Evolutionary conservation across 169 alveolate species (phyloP), one percentile per base, ranked within the genome.

Genomic region (Cryptosporidium felis): DNA sequence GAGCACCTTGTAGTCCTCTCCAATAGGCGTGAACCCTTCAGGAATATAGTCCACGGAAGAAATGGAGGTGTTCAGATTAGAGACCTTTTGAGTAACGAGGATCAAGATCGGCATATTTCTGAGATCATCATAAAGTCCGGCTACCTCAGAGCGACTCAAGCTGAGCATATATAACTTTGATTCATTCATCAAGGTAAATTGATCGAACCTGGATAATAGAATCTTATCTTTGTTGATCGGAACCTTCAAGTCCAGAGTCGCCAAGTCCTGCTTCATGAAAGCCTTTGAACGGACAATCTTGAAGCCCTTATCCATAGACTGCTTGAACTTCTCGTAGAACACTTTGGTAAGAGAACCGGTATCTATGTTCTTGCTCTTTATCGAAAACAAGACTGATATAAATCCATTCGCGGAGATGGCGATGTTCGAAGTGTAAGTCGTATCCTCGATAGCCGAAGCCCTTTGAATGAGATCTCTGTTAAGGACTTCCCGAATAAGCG

Each of bases 11-110:
- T 56, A 56, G 38, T 56, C 8, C 6, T 0, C 6, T 5, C 26
- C n/a, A 42, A 62, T 42, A 5, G 23, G 34, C 1, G 9, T n/a
- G 60, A 42, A 42, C 14, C 60, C 80, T 10, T 9, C 0, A 21
- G 80, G 80, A 3, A 62, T 46, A 40, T 10, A 62, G 18, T 62
- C 80, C 9, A 42, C 1, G 3, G 80, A 62, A 26, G 51, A 26
- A 6, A 42, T 6, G 5, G 80, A 23, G 30, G 80, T 60, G 14
- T 62, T 62, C 12, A 62, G 2, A 21, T 62, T 62, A 34, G 28
- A 10, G 12, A 62, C 80, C 12, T 41, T 38, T 14, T 62, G 80
- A 34, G 51, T 42, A 18, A 41, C 60, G 14, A 62, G 18, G 16
- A 62, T 1, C 12, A 62, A 5, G 18, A 18, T 16, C 9, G 80